Base-by-base conservation (phyloP, 805 yeast genomes). In the Teunomyces atbi region DNA sequence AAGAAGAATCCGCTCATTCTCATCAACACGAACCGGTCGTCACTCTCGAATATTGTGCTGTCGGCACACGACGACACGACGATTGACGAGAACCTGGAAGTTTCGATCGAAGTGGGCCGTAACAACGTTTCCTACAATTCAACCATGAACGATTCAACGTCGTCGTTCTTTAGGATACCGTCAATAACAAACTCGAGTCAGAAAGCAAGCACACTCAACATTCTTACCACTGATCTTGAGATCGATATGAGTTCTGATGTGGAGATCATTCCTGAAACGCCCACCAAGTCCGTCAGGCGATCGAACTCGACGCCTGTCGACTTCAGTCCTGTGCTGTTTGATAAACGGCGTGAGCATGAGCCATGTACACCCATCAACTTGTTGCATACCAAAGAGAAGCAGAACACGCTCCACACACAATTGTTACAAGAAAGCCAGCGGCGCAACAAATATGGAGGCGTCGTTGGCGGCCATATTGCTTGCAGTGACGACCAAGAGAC, bases 71-170 rank as follows among this genome's bases (percentile, higher is more conserved):
- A 59, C 13, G 62, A 58, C 16, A 40, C 46, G 4, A 46, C 39
- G 41, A 45, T 43, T 32, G 54, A 48, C 15, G 52, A 47, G 20
- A 30, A 45, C 33, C 56, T 58, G 47, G 73, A 68, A 44, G 48
- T 60, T 5, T 66, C 76, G 6, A 71, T 72, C 34, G 77, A 72
- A 50, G 59, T 69, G 19, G 77, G 76, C 2, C 58, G 76, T 50
- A 66, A 71, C 47, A 47, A 50, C 19, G 44, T 51, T 10, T 44
- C 48, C 3, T 59, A 52, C 34, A 57, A 59, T 15, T 56, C 58
- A 11, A 49, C 63, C 5, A 42, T 53, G 45, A 66, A 66, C 45
- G 73, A 69, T 40, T 61, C 69, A 8, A 62, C 58, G 11, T 59
- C 68, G 7, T 62, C 68, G 11, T 61, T 68, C 32, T 68, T 71